Evolutionary conservation across 2,329 filamentous ascomycete genomes (phyloP).

Genomic region (Phaeosphaeria sp.): DNA sequence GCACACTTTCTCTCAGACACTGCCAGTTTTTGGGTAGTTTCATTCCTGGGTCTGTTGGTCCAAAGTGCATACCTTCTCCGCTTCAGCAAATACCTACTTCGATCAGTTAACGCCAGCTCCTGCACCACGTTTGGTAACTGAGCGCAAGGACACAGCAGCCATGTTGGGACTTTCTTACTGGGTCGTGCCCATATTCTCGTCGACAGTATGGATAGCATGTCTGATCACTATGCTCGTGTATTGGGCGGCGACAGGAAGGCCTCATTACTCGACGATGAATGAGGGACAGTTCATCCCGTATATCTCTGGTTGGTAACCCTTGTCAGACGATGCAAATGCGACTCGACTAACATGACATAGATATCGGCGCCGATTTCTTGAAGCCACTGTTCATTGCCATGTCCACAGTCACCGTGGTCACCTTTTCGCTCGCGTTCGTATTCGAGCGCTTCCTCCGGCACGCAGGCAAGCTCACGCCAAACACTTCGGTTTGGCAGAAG

Average conservation of each 20-base stretch:
- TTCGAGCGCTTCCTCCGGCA: conserved; percentile 87
- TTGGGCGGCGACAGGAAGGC: conserved; percentile 68
- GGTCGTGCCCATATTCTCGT: conserved; percentile 74
- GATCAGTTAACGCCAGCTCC: neutral
- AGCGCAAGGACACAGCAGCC: conserved; percentile 4
- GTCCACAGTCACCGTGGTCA: conserved; percentile 73
- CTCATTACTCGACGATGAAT: conserved; percentile 67
- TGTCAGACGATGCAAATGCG: neutral
- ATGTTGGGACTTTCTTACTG: conserved; percentile 56
- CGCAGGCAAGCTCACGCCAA: conserved; percentile 76
- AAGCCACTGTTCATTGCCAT: conserved; percentile 82
- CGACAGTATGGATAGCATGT: conserved; percentile 60
- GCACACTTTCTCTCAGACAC: conserved; percentile 4
- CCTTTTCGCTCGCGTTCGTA: conserved; percentile 81
- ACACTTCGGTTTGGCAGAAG: conserved; percentile 70
- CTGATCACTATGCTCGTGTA: conserved; percentile 73
- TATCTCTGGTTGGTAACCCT: conserved; percentile 65
- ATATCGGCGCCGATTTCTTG: conserved; percentile 66
- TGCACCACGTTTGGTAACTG: neutral
- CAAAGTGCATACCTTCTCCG: neutral
- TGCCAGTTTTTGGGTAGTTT: conserved; percentile 2
- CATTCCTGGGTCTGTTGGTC: conserved; percentile 1
- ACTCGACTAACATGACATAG: conserved; percentile 40
- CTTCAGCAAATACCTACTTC: neutral
- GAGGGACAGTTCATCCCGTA: conserved; percentile 68